Percentiles rank a stretch among this genome's conserved stretches.
Evolutionary conservation across 1,284 basidiomycete species (phyloP).

Genomic region (Stygiomarasmius scandens): DNA sequence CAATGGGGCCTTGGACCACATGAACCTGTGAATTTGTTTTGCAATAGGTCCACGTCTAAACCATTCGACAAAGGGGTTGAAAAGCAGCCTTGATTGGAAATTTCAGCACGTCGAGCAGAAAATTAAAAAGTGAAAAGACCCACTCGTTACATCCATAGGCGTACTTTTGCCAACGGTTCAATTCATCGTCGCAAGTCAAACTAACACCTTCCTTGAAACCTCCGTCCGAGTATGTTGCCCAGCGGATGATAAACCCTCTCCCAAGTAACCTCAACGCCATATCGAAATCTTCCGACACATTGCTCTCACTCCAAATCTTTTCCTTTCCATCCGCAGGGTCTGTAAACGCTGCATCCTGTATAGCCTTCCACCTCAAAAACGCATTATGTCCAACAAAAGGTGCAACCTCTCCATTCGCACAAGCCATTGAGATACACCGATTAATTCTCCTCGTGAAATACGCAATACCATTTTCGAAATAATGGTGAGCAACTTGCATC

Average conservation of each 20-base stretch:
- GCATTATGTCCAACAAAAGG: constrained; percentile 90
- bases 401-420: constrained; percentile 79
- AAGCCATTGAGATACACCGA: constrained; percentile 58
- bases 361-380: constrained; percentile 80
- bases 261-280: constrained; percentile 57
- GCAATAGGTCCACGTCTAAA: constrained; percentile 73
- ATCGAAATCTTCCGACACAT: constrained; percentile 85
- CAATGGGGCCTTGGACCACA: constrained; percentile 75
- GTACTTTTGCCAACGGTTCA: constrained; percentile 83
- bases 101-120: too few species aligned
- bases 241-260: constrained; percentile 51
- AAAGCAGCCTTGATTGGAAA: constrained; percentile 46
- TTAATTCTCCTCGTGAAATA: constrained; percentile 80
- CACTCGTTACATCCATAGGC: constrained; percentile 19
- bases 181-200: constrained; percentile 76
- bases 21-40: constrained; percentile 69
- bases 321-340: constrained; percentile 51
- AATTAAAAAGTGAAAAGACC: too few species aligned
- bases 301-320: constrained; percentile 76
- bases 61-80: constrained; percentile 77
- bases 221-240: constrained; percentile 82
- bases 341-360: constrained; percentile 78
- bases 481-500: constrained; percentile 82
- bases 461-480: constrained; percentile 82
- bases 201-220: constrained; percentile 90